Evolutionary conservation across 768 basidiomycete genomes (phyloP), one percentile per base, ranked within the genome.

Genomic region (Lentinula aciculospora): DNA sequence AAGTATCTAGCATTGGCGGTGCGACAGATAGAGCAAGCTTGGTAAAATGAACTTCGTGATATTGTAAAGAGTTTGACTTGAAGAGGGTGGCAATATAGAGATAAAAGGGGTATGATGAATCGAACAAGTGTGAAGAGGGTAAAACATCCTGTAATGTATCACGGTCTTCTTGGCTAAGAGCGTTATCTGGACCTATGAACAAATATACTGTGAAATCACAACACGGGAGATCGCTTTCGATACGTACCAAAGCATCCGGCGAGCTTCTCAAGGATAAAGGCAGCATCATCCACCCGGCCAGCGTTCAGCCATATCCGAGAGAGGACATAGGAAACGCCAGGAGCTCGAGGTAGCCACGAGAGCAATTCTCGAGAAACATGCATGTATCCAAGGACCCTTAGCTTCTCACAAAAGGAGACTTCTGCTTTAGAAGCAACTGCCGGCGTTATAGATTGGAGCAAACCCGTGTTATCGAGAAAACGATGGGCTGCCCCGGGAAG

Each of bases 11-110:
- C 19, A 74, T 79, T 29, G 70, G 62, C 19, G 81, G 76, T 5
- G 84, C 84, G 51, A 80, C 80, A n/a, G 88, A 86, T 59, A 97
- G 78, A 9, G 95, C 92, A 32, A 92, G 75, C 62, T 86, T 83
- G 47, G 88, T 82, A 67, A 96, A 98, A 23, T 72, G 69, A 31
- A 90, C 82, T 63, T 93, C 87, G 29, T 88, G 76, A 23, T 74
- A 74, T 29, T 85, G 75, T 53, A 81, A 69, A 31, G 72, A 74
- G 23, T 74, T 75, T 48, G 78, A 72, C 63, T 84, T 88, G 75
- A 93, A 97, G 9, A 95, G 72, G n/a, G 79, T 71, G 17, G 87
- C 82, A 36, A 82, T 80, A 69, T 94, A 91, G 28, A 85, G 70
- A 72, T 94, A 94, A 74, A 89, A 96, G 8, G 78, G 74, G 64